phyloP scores from a whole-genome alignment of 2,329 filamentous ascomycete genomes.

The Fusarium bactridioides region DNA sequence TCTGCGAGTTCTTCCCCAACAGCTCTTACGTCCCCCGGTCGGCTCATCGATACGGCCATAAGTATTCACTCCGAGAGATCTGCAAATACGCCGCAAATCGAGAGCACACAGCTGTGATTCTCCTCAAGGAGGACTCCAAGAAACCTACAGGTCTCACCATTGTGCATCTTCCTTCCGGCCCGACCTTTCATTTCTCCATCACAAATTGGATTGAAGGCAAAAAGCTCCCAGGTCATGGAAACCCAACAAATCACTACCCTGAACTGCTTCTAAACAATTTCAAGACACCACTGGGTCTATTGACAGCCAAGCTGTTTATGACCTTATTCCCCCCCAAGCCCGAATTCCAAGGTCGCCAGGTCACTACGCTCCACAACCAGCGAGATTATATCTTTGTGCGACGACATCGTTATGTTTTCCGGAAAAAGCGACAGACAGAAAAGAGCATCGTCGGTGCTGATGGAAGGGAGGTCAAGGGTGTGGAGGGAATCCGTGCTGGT shows the following conservation, averaged over 20 bases:
- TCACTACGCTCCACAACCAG: slow-evolving; percentile 93
- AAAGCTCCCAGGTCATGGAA: slow-evolving; percentile 86
- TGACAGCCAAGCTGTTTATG: slow-evolving; percentile 84
- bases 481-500: slow-evolving; percentile 84
- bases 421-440: slow-evolving; percentile 86
- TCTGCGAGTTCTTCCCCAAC: slow-evolving; percentile 87
- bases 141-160: slow-evolving; percentile 82
- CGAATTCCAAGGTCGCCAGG: slow-evolving; percentile 85
- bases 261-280: slow-evolving; percentile 95
- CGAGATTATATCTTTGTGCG: slow-evolving; percentile 95
- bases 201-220: slow-evolving; percentile 90
- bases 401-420: slow-evolving; percentile 89
- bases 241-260: slow-evolving; percentile 87
- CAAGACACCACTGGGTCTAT: slow-evolving; percentile 85
- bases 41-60: slow-evolving; percentile 83
- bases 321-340: slow-evolving; percentile 72
- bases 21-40: slow-evolving; percentile 86
- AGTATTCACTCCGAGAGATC: slow-evolving; percentile 93
- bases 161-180: slow-evolving; percentile 82
- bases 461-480: slow-evolving; percentile 83
- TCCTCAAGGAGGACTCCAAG: slow-evolving; percentile 91
- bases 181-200: slow-evolving; percentile 92
- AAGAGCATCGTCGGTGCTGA: slow-evolving; percentile 85
- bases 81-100: slow-evolving; percentile 83
- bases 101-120: slow-evolving; percentile 82